A percentile compares a stretch with the other conserved stretches of the same genome.
Conservation (phyloP, 2,329 filamentous ascomycete genomes). For the Metarhizium album region DNA sequence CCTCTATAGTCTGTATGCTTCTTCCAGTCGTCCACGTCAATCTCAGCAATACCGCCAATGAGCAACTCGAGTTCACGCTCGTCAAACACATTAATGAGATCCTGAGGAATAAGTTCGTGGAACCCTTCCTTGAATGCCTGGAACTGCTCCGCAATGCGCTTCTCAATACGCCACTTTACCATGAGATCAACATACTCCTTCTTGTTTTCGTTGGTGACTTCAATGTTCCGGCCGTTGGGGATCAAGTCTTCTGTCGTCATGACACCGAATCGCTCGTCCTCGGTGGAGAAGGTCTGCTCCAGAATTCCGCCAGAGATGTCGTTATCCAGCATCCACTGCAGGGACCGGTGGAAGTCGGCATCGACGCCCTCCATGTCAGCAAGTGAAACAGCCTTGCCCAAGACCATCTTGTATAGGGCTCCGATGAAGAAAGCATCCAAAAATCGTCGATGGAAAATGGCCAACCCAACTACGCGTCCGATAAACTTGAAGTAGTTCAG, state of each 20-base stretch:
- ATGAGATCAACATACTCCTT: constrained; percentile 97
- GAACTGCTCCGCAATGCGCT: constrained; percentile 96
- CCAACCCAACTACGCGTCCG: constrained; percentile 87
- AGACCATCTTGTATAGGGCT: constrained; percentile 98
- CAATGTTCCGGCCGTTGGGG: constrained; percentile 78
- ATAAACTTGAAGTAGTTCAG: constrained; percentile 99
- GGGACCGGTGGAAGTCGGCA: constrained; percentile 89
- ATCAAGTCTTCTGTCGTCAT: constrained; percentile 91
- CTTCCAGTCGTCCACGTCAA: constrained; percentile 99
- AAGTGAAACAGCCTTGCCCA: constrained; percentile 82
- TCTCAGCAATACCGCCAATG: constrained; percentile 98
- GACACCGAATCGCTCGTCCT: constrained; percentile 94
- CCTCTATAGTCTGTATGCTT: constrained; percentile 99
- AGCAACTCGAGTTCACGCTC: constrained; percentile 93
- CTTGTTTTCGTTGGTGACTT: constrained; percentile 98
- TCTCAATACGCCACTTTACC: constrained; percentile 98
- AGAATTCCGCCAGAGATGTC: constrained; percentile 86
- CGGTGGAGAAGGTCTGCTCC: constrained; percentile 92
- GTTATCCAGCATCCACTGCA: constrained; percentile 97
- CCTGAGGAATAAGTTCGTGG: constrained; percentile 91
- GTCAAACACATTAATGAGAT: constrained; percentile 96
- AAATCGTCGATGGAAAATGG: constrained; percentile 97
- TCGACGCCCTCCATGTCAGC: constrained; percentile 99
- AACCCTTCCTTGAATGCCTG: constrained; percentile 96
- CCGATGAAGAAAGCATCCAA: constrained; percentile 98